Percentiles rank a stretch among this genome's conserved stretches.
phyloP scores from a whole-genome alignment of 352 stramenopile genomes.

The Phytophthora hibernalis region DNA sequence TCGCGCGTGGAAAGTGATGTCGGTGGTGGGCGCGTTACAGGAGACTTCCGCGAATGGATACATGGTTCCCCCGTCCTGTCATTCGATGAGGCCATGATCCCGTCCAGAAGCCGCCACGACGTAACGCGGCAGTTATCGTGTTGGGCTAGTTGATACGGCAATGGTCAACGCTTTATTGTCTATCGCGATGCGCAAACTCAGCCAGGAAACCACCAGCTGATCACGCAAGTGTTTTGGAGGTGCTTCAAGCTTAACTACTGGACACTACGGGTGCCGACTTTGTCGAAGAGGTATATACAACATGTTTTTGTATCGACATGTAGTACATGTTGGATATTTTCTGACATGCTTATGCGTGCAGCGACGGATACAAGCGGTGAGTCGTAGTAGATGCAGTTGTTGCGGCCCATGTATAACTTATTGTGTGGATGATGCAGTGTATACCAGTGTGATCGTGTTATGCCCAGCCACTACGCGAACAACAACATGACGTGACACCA shows the following conservation, averaged over 20 bases:
- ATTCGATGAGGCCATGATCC: conserved; percentile 26
- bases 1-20: conserved; percentile 18
- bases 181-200: conserved; percentile 4
- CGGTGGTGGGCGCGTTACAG: conserved; percentile 13
- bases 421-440: not conserved
- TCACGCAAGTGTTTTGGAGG: conserved; percentile 19
- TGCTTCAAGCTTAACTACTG: conserved; percentile 16
- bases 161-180: conserved; percentile 28
- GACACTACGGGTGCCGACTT: not conserved
- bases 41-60: not conserved
- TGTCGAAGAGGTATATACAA: conserved; percentile 12
- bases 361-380: not conserved
- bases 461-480: not conserved
- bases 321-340: not conserved
- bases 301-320: not conserved
- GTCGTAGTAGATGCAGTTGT: not conserved
- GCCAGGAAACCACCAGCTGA: not conserved
- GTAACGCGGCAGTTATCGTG: conserved; percentile 19
- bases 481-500: conserved; percentile 17
- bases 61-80: conserved; percentile 10
- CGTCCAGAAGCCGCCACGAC: conserved; percentile 8
- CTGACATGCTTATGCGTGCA: not conserved
- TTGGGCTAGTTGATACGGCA: conserved; percentile 32
- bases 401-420: not conserved
- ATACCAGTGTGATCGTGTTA: conserved; percentile 10